Evolutionary conservation across 805 yeast species (phyloP).

Genomic region (Danielia reshetovae): DNA sequence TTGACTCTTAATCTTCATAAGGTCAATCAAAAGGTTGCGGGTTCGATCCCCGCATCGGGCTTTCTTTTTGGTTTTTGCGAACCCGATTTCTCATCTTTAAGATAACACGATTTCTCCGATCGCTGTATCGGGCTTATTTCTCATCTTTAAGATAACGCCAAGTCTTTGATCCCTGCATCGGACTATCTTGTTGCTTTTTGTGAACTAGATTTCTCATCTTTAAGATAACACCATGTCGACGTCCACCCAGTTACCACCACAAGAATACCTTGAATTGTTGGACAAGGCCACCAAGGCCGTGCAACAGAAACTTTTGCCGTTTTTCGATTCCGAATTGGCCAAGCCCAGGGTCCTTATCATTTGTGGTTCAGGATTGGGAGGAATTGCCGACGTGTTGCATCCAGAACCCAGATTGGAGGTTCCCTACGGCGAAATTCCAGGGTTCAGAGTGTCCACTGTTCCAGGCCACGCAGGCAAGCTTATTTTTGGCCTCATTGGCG

Average conservation of each 20-base stretch:
- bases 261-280: conserved; percentile 18
- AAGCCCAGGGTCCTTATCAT: conserved; percentile 70
- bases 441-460: conserved; percentile 78
- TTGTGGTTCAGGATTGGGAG: conserved; percentile 95
- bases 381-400: conserved; percentile 57
- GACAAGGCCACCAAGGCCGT: conserved; percentile 18
- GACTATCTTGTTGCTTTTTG: conserved; percentile 17
- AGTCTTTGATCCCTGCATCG: conserved; percentile 29
- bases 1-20: conserved; percentile 18
- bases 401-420: conserved; percentile 45
- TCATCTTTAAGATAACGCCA: neutral
- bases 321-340: conserved; percentile 11
- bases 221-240: neutral
- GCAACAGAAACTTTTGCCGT: conserved; percentile 9
- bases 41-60: conserved; percentile 25
- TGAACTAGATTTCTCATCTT: neutral
- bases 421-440: conserved; percentile 69
- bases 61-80: conserved; percentile 6
- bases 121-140: neutral
- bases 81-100: neutral
- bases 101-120: neutral
- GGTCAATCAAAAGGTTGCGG: conserved; percentile 24
- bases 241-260: conserved; percentile 12
- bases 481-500: conserved; percentile 72
- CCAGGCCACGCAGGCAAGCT: conserved; percentile 86